Evolutionary conservation across 192 early-diverging fungal species (phyloP).

Genomic region (Linnemannia elongata): DNA sequence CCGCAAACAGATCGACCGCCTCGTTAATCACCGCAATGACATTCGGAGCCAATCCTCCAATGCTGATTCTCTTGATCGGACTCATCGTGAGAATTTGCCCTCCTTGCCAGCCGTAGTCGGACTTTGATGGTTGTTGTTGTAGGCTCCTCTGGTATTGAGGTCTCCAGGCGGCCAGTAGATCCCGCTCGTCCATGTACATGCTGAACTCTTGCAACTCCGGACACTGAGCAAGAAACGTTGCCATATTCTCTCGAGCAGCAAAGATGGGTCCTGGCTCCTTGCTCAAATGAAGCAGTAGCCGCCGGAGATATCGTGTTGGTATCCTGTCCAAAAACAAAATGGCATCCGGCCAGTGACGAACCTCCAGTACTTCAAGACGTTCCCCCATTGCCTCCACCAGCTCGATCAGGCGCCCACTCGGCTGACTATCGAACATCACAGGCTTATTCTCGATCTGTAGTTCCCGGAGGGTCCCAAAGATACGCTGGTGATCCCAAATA

Average conservation of each 20-base stretch:
- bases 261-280: slow-evolving; percentile 35
- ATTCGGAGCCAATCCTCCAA: slow-evolving; percentile 35
- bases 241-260: slow-evolving; percentile 5
- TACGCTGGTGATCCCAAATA: slow-evolving; percentile 44
- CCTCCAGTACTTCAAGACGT: slow-evolving; percentile 35
- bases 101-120: not conserved
- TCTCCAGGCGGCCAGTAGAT: slow-evolving; percentile 34
- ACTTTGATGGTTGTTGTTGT: not conserved
- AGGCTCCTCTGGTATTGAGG: not conserved
- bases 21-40: slow-evolving; percentile 36
- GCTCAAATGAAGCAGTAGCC: slow-evolving; percentile 17
- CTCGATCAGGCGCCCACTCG: slow-evolving; percentile 18
- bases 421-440: not conserved
- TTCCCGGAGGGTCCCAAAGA: slow-evolving; percentile 39
- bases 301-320: slow-evolving; percentile 19
- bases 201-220: slow-evolving; percentile 24
- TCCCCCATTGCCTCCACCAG: slow-evolving; percentile 54
- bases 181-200: slow-evolving; percentile 22
- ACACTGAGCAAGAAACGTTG: slow-evolving; percentile 24
- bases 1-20: slow-evolving; percentile 30
- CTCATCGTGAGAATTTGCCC: not conserved
- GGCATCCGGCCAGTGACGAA: slow-evolving; percentile 39
- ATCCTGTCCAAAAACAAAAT: slow-evolving; percentile 44
- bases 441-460: slow-evolving; percentile 38
- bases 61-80: slow-evolving; percentile 23